Percentiles rank a stretch among this genome's conserved stretches.
These are phyloP conservation scores for Aspergillus costaricaensis DNA, from an alignment of 2,329 filamentous ascomycete species.

Conservation along the genomic window DNA sequence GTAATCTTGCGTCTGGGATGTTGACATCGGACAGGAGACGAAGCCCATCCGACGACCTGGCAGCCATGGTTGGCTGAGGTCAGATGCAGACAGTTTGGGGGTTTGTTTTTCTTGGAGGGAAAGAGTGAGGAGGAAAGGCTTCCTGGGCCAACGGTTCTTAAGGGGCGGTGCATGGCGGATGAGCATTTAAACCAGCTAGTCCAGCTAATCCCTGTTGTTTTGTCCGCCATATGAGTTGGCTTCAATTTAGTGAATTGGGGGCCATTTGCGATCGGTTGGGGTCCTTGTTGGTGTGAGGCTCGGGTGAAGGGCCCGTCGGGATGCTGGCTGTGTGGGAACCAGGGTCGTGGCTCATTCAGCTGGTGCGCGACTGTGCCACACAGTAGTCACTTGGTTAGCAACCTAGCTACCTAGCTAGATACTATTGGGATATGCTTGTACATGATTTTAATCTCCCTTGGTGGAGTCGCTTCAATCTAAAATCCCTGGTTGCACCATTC, in stretches of 20 bases:
- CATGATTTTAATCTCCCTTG: too few species aligned
- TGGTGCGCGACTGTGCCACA: too few species aligned
- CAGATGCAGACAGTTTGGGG: neutral
- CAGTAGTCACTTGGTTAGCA: too few species aligned
- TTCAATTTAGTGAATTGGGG: neutral
- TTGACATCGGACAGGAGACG: neutral
- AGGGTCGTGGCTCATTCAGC: too few species aligned
- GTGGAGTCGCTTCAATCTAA: too few species aligned
- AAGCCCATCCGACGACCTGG: neutral
- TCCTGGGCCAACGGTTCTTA: neutral
- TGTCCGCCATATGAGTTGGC: neutral
- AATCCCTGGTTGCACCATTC: too few species aligned
- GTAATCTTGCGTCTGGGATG: neutral
- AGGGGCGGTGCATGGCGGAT: neutral
- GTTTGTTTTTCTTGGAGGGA: neutral
- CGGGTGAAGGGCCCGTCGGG: neutral
- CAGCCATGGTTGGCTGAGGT: slow-evolving; percentile 1
- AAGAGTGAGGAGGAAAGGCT: neutral
- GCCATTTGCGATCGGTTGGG: neutral
- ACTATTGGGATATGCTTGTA: too few species aligned
- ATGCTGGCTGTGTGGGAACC: too few species aligned
- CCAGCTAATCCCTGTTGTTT: neutral
- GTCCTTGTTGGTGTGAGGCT: neutral
- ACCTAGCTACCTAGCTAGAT: too few species aligned
- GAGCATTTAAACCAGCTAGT: too few species aligned